Evolutionary conservation across 1,284 basidiomycete genomes (phyloP), one percentile per base, ranked within the genome.

Genomic region (Ceratobasidium sp.): DNA sequence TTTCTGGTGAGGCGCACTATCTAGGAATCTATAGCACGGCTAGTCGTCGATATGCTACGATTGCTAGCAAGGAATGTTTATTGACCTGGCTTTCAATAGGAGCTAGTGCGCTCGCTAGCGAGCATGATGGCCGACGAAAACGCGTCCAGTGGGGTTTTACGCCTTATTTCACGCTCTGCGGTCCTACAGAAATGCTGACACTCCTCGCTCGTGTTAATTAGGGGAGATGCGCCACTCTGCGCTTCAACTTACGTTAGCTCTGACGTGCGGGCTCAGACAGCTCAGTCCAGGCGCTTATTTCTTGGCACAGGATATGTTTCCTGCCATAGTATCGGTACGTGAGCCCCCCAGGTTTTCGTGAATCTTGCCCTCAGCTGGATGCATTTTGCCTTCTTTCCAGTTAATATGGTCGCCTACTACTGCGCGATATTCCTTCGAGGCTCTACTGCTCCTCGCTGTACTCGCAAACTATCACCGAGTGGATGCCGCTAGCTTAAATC

Each of bases 211-310:
- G 4, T 41, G 14, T 38, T 27, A 75, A 46, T 38, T 44, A 75
- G 59, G 48, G n/a, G 73, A 66, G 54, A 64, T 75, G n/a, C 88
- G 88, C 10, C 90, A 90, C 80, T 85, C 87, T 77, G 87, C 84
- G 20, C 85, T 92, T 20, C 90, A 90, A 76, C 84, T 91, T 18
- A 87, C 88, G 3, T 83, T 92, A 55, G 86, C 87, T 23, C 90
- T 89, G 79, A 87, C 89, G 80, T 89, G 90, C 77, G 87, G 89
- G 7, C 85, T 91, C 67, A 86, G 84, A 54, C 90, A 92, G 79
- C 85, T 90, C 18, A 93, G 91, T 80, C 89, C 90, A 0, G 90
- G 90, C 14, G 91, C 91, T 7, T 92, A 92, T 81, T 89, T 92
- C 67, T 86, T 92, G 16, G 88, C 89, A 16, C 85, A 84, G 60